phyloP scores from a whole-genome alignment of 1,284 basidiomycete genomes.

The Sanghuangporus weigelae region DNA sequence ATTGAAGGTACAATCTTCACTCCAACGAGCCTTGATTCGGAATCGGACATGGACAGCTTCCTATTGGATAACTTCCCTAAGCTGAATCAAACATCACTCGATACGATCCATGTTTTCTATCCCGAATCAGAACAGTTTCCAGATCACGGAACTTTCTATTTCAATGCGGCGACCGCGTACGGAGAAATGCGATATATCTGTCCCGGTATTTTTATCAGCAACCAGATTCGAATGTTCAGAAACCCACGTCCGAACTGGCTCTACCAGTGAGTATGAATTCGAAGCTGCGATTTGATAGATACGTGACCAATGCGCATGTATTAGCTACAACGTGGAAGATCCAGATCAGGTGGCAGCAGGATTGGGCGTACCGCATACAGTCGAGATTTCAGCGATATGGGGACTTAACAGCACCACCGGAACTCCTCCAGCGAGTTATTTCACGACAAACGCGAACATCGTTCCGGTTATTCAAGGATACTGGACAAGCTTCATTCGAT shows the following conservation, averaged over 20 bases:
- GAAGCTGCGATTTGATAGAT: not conserved
- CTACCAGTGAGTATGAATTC: conserved; percentile 6
- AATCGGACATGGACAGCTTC: conserved; percentile 20
- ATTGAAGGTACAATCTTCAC: conserved; percentile 19
- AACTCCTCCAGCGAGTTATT: conserved; percentile 17
- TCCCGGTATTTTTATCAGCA: conserved; percentile 19
- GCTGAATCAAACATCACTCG: conserved; percentile 14
- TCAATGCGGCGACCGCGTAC: conserved; percentile 18
- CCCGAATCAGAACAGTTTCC: conserved; percentile 17
- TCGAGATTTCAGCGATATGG: conserved; percentile 21
- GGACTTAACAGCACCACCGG: conserved; percentile 19
- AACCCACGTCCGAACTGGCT: conserved; percentile 13
- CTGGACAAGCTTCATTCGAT: conserved; percentile 22
- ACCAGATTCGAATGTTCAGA: conserved; percentile 8
- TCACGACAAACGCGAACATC: conserved; percentile 17
- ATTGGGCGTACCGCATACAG: conserved; percentile 19
- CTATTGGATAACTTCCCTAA: conserved; percentile 20
- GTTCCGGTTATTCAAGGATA: conserved; percentile 20
- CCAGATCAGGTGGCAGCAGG: conserved; percentile 17
- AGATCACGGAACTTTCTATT: conserved; percentile 18
- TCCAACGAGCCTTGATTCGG: conserved; percentile 15
- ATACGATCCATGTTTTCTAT: conserved; percentile 17
- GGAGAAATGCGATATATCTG: conserved; percentile 22
- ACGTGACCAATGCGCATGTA: not conserved
- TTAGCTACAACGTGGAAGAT: conserved; percentile 22